Evolutionary conservation across 2,329 filamentous ascomycete genomes (phyloP), one percentile per base, ranked within the genome.

Genomic region (Claviceps purpurea): DNA sequence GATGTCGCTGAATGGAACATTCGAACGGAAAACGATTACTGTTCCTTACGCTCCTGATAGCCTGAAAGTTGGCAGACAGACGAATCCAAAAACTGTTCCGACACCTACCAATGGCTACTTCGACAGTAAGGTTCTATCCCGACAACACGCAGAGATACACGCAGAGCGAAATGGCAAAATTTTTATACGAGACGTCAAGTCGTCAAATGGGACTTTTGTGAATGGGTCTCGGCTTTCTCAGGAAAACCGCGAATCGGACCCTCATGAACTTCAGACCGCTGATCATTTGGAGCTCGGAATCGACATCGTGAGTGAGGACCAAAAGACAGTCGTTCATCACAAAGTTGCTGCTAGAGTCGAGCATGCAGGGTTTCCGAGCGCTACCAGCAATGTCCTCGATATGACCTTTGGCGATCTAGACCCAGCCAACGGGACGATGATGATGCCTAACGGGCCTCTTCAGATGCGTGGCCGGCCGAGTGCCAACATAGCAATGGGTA

Each of bases 321-420:
- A 97, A 66, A 97, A 95, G 71, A 96, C 90, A 0, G 89, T 98
- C 30, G 90, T 98, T 14, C 93, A 98, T 64, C 93, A 97, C 72
- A 98, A 98, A 65, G 93, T 98, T 47, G 90, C 91, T 20, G 90
- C 93, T 52, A 94, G 94, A 65, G 89, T 98, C 52, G 93, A 98
- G 66, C 89, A 96, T 70, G 89, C 93, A 41, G 93, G 93, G 6
- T 85, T 91, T 57, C 79, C 90, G 56, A 83, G 78, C 45, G 78
- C 84, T 11, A 79, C 82, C 8, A 87, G 79, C 60, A 94, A 87
- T 62, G 79, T 90, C 47, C 69, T 94, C 59, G 89, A 95, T 63
- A 82, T 96, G 71, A 95, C 85, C 62, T 95, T 95, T 70, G 89
- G 89, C 47, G 91, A 97, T 61, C 74, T 97, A 34, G 89, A 96